Conservation (phyloP, 169 alveolate species). For the Eimeria maxima region DNA sequence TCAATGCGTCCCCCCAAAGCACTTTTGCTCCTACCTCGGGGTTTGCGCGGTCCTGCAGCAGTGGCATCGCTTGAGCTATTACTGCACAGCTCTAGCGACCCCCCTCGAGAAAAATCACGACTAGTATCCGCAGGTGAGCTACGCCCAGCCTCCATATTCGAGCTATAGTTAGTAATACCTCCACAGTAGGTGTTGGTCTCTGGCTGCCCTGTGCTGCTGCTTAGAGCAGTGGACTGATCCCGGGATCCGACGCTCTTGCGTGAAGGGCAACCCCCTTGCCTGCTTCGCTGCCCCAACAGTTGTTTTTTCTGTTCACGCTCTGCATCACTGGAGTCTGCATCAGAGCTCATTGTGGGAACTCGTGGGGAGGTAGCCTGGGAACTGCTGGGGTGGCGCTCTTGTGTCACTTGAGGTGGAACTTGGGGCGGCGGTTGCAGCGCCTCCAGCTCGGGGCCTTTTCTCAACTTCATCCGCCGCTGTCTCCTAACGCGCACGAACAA, state of each 20-base stretch:
- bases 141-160: not conserved
- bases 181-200: conserved; percentile 18
- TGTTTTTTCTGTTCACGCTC: conserved; percentile 57
- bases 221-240: not conserved
- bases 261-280: not conserved
- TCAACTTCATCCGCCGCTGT: conserved; percentile 78
- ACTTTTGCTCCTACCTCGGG: conserved; percentile 22
- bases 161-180: not conserved
- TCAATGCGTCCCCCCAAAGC: conserved; percentile 14
- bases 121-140: conserved; percentile 21
- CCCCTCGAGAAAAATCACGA: conserved; percentile 27
- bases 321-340: conserved; percentile 58
- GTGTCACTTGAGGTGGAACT: not conserved
- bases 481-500: conserved; percentile 74
- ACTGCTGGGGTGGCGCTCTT: not conserved
- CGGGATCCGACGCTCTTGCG: conserved; percentile 3
- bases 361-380: conserved; percentile 9
- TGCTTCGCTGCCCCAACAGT: conserved; percentile 43
- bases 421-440: conserved; percentile 39
- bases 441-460: conserved; percentile 28
- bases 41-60: conserved; percentile 18
- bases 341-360: conserved; percentile 27
- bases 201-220: conserved; percentile 21
- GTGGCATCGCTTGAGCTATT: conserved; percentile 30
- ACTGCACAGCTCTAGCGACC: conserved; percentile 43